Base-by-base conservation (phyloP, 176 grass and related monocot species). In the Phragmites australis region DNA sequence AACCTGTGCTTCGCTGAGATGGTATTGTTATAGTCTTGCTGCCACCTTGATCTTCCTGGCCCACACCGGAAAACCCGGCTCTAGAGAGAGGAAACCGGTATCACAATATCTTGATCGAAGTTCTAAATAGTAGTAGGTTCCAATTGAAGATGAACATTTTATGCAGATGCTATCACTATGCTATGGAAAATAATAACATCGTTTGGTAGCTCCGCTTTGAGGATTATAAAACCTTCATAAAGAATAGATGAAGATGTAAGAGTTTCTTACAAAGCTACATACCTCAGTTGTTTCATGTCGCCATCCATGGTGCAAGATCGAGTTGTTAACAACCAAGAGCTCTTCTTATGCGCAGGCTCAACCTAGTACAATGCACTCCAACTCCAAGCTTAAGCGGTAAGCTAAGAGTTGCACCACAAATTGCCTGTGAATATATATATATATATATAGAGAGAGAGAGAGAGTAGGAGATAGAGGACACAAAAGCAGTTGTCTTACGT, bases 61-160 rank as follows among this genome's bases (percentile, higher is more conserved):
- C 65, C 30, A 81, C 1, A 3, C 56, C 81, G 19, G 83, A 65
- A 48, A 87, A 91, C 46, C 52, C 31, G 16, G 85, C 84, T 78
- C 87, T 92, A 57, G 37, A 43, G 30, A 39, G 9, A 53, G 10
- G 16, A 49, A 57, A 48, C 29, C 30, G 14, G 2, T 6, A 27
- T 72, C 0, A 29, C 37, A 45, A 79, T 1, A 59, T 15, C 41
- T 50, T 53, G 18, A 39, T 73, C 18, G 8, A 30, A 31, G 4
- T 40, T 16, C 37, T 48, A 19, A 45, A 44, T 34, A 34, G 11
- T 59, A 12, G 34, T 6, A 29, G 0, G 27, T 70, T 30, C 1
- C 8, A 70, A 75, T 9, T 22, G 1, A 39, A 80, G 32, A 54
- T 44, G 6, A 10, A 25, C 31, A 23, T n/a, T 32, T 21, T n/a